Percentiles rank a stretch among this genome's conserved stretches.
phyloP scores from a whole-genome alignment of 768 basidiomycete genomes.

The Russula sp. region DNA sequence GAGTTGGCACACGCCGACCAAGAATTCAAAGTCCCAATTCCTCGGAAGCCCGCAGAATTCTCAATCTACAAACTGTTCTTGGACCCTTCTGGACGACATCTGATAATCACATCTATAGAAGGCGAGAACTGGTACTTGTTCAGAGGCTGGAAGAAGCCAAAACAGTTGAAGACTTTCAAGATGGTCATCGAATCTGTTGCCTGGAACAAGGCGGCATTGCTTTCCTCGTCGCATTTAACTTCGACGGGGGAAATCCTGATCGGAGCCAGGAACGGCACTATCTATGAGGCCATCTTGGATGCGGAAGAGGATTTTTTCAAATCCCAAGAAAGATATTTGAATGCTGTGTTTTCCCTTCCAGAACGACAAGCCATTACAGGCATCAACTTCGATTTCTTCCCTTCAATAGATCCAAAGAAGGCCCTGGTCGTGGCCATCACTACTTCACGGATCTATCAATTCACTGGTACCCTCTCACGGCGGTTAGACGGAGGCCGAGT shows the following conservation, averaged over 20 bases:
- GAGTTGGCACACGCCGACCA: slow-evolving; percentile 86
- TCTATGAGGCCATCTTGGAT: slow-evolving; percentile 86
- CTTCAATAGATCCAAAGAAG: slow-evolving; percentile 53
- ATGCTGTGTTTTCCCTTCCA: slow-evolving; percentile 66
- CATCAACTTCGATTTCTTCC: slow-evolving; percentile 72
- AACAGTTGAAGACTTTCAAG: slow-evolving; percentile 71
- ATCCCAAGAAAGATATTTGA: slow-evolving; percentile 74
- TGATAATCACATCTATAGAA: slow-evolving; percentile 76
- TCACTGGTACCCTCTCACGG: slow-evolving; percentile 61
- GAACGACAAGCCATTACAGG: slow-evolving; percentile 84
- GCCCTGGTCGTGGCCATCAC: slow-evolving; percentile 80
- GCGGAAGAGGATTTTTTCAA: slow-evolving; percentile 91
- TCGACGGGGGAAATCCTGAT: slow-evolving; percentile 84
- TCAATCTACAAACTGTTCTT: slow-evolving; percentile 78
- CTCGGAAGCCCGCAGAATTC: slow-evolving; percentile 69
- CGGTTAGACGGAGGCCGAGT: slow-evolving; percentile 69
- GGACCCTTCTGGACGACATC: slow-evolving; percentile 90
- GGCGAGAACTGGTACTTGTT: slow-evolving; percentile 95
- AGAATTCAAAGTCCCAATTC: slow-evolving; percentile 73
- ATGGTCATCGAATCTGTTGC: slow-evolving; percentile 87
- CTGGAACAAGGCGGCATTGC: slow-evolving; percentile 73
- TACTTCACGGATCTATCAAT: slow-evolving; percentile 84
- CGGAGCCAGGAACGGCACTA: slow-evolving; percentile 75
- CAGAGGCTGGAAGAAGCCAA: slow-evolving; percentile 74
- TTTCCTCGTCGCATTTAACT: slow-evolving; percentile 59